Percentiles rank a stretch among this genome's conserved stretches.
Conservation (phyloP, 352 stramenopile species). For the Phytopythium kandeliae region DNA sequence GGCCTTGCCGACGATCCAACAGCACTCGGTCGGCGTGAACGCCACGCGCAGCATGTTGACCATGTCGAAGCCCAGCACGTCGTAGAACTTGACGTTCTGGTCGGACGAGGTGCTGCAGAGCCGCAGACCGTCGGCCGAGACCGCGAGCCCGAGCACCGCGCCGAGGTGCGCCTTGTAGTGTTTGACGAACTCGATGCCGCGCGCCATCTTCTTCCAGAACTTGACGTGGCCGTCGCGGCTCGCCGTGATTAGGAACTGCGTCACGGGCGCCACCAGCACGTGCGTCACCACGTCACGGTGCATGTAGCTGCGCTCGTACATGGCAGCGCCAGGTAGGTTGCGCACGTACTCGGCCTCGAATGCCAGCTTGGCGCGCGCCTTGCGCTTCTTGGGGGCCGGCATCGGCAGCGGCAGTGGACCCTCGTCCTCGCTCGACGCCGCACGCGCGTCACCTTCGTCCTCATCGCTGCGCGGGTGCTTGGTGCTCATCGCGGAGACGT, state of each 20-base stretch:
- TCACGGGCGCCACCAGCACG: slow-evolving; percentile 82
- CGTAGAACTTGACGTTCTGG: slow-evolving; percentile 98
- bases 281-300: slow-evolving; percentile 95
- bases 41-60: slow-evolving; percentile 93
- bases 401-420: slow-evolving; percentile 60
- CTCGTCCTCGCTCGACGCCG: slow-evolving; percentile 35
- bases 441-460: background rate
- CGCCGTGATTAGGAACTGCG: slow-evolving; percentile 96
- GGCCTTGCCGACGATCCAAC: slow-evolving; percentile 63
- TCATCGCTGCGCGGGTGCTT: slow-evolving; percentile 11
- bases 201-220: slow-evolving; percentile 98
- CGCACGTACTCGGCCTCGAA: slow-evolving; percentile 74
- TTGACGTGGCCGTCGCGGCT: slow-evolving; percentile 97
- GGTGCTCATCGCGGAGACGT: background rate
- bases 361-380: slow-evolving; percentile 38
- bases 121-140: slow-evolving; percentile 79
- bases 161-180: slow-evolving; percentile 97
- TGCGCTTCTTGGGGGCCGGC: slow-evolving; percentile 21
- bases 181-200: slow-evolving; percentile 98
- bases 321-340: slow-evolving; percentile 82
- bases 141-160: slow-evolving; percentile 77
- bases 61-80: slow-evolving; percentile 98
- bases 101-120: slow-evolving; percentile 88
- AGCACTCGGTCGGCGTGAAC: slow-evolving; percentile 64
- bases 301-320: slow-evolving; percentile 98